Conservation (phyloP, 306 rosid species). For the Cicer arietinum region DNA sequence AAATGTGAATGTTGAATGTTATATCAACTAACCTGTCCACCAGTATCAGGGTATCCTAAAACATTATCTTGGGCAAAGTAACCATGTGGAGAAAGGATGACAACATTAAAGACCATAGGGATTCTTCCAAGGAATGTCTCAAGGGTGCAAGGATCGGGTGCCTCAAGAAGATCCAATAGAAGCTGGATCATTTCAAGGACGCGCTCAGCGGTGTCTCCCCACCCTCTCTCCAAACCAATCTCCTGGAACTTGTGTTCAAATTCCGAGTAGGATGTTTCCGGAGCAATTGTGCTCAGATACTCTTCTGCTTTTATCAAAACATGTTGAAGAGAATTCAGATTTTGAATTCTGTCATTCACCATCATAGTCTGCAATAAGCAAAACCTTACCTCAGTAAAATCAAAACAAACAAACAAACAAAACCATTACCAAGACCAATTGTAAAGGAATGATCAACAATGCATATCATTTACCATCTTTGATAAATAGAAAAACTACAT, state of each 20-base stretch:
- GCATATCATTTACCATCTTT: conserved; percentile 2
- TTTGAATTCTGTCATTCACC: conserved; percentile 85
- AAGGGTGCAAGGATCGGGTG: conserved; percentile 93
- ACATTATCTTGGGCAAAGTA: conserved; percentile 97
- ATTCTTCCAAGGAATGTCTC: conserved; percentile 90
- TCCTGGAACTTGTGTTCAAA: conserved; percentile 75
- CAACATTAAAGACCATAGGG: conserved; percentile 97
- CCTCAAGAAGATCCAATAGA: conserved; percentile 94
- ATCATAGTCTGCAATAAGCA: conserved; percentile 71
- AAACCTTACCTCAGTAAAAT: conserved; percentile 30
- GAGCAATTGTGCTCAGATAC: conserved; percentile 55
- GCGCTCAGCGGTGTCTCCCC: conserved; percentile 86
- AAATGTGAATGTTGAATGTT: neutral
- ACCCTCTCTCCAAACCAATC: conserved; percentile 93
- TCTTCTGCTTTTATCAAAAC: conserved; percentile 90
- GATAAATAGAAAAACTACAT: neutral
- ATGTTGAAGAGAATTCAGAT: conserved; percentile 71
- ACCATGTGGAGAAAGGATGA: conserved; percentile 96
- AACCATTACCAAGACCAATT: neutral
- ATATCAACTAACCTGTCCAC: conserved; percentile 80
- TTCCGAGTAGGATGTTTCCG: conserved; percentile 65
- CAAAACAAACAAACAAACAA: neutral
- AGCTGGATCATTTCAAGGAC: conserved; percentile 89
- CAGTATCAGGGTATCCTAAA: conserved; percentile 98
- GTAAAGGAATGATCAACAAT: neutral